phyloP scores from a whole-genome alignment of 768 basidiomycete genomes.

The Pisolithus albus region DNA sequence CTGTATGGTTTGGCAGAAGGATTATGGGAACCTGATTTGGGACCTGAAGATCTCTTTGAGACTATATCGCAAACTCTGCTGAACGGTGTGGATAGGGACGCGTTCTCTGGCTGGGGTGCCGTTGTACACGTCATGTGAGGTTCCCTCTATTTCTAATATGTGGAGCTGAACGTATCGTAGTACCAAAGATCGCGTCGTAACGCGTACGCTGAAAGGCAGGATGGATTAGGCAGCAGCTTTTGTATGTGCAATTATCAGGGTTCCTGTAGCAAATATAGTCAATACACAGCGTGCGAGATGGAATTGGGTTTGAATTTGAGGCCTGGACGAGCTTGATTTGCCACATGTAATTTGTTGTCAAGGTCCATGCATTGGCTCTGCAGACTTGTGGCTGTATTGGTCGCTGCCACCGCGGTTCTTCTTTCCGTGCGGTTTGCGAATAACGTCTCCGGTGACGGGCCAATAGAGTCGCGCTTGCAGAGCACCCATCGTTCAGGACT shows the following conservation, averaged over 20 bases:
- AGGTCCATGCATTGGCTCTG: too few species aligned
- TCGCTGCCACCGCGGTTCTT: not conserved
- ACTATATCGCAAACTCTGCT: slow-evolving; percentile 94
- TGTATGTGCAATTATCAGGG: slow-evolving; percentile 3
- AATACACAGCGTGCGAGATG: not conserved
- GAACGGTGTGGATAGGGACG: slow-evolving; percentile 94
- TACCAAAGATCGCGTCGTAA: slow-evolving; percentile 69
- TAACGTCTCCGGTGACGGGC: too few species aligned
- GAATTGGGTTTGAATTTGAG: too few species aligned
- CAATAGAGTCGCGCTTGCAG: not conserved
- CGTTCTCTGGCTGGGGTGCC: slow-evolving; percentile 95
- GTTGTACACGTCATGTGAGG: slow-evolving; percentile 93
- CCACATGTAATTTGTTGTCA: too few species aligned
- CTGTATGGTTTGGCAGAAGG: slow-evolving; percentile 97
- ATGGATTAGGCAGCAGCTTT: slow-evolving; percentile 61
- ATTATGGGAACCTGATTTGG: slow-evolving; percentile 96
- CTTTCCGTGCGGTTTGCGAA: not conserved
- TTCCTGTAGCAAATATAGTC: not conserved
- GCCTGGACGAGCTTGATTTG: too few species aligned
- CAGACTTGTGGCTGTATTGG: not conserved
- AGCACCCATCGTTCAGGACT: not conserved
- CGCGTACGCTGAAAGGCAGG: slow-evolving; percentile 81
- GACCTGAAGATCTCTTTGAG: slow-evolving; percentile 95
- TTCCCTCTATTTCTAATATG: slow-evolving; percentile 1
- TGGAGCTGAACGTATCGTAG: slow-evolving; percentile 28